Percentiles rank a stretch among this genome's conserved stretches.
Evolutionary conservation across 2,329 filamentous ascomycete genomes (phyloP).

Genomic region (Alternaria novae-zelandiae): DNA sequence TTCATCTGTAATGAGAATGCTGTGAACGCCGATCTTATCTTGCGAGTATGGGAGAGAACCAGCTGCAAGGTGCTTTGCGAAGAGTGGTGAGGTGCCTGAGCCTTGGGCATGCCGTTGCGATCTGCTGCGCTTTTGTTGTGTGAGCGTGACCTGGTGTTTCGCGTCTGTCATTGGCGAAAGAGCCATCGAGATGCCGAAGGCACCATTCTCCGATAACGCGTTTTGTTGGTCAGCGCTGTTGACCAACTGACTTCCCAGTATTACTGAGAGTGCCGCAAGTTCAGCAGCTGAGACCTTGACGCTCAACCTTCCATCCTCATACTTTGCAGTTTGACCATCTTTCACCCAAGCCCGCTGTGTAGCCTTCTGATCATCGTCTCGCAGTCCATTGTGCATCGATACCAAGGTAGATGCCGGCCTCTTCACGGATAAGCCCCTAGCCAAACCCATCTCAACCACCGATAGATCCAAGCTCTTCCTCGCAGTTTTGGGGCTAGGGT

Average conservation of each 20-base stretch:
- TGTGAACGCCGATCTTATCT: constrained; percentile 23
- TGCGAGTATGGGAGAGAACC: constrained; percentile 38
- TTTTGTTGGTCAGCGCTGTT: constrained; percentile 1
- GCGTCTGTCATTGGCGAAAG: constrained; percentile 14
- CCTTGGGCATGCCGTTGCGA: constrained; percentile 30
- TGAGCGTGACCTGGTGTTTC: constrained; percentile 29
- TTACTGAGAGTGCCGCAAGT: constrained; percentile 35
- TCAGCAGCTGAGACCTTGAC: constrained; percentile 32
- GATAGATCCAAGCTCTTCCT: constrained; percentile 29
- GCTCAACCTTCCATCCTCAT: constrained; percentile 17
- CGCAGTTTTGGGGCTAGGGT: constrained; percentile 12
- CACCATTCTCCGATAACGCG: constrained; percentile 22
- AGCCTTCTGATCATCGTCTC: constrained; percentile 4
- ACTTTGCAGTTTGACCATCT: constrained; percentile 29
- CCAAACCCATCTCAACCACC: constrained; percentile 19
- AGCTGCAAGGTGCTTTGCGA: constrained; percentile 42
- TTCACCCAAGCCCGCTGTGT: constrained; percentile 30
- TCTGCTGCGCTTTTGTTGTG: constrained; percentile 29
- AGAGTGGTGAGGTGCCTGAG: constrained; percentile 37
- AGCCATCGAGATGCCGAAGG: constrained; percentile 35
- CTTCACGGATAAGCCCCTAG: constrained; percentile 25
- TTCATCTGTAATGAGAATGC: constrained; percentile 34
- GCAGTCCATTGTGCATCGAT: constrained; percentile 17
- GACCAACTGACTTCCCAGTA: constrained; percentile 34
- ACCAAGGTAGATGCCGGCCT: constrained; percentile 18